phyloP scores from a whole-genome alignment of 495 filamentous ascomycete species.

The Talaromyces thailandensis region DNA sequence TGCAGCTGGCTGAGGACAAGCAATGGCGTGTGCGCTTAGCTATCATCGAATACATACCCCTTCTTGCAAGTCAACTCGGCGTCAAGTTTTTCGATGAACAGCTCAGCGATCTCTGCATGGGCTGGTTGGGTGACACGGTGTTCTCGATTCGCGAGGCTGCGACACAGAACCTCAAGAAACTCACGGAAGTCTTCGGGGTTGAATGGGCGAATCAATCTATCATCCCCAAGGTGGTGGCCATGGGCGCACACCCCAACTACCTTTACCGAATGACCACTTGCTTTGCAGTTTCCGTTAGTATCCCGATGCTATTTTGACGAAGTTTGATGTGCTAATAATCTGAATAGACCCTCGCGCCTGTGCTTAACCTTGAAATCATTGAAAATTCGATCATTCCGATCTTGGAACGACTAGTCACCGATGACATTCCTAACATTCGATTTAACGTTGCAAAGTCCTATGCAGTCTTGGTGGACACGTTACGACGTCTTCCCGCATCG shows the following conservation, averaged over 20 bases:
- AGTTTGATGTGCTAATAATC: neutral
- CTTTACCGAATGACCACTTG: constrained; percentile 99
- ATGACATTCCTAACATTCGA: constrained; percentile 97
- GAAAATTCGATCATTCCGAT: constrained; percentile 91
- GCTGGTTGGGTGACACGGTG: constrained; percentile 97
- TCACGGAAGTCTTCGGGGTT: constrained; percentile 96
- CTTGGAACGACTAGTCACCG: constrained; percentile 81
- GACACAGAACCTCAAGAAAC: constrained; percentile 92
- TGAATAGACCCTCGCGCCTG: constrained; percentile 82
- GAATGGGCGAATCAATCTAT: constrained; percentile 97
- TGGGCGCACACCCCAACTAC: constrained; percentile 97
- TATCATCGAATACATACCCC: constrained; percentile 97
- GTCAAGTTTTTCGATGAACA: constrained; percentile 99
- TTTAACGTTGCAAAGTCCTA: constrained; percentile 99
- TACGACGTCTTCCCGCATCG: constrained; percentile 80
- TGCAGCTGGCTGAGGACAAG: constrained; percentile 96
- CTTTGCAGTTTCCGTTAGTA: constrained; percentile 92
- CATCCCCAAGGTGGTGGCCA: constrained; percentile 95
- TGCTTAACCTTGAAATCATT: constrained; percentile 85
- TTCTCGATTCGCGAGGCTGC: constrained; percentile 97
- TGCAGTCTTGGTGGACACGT: constrained; percentile 72
- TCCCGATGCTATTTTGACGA: neutral
- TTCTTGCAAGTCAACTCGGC: constrained; percentile 90
- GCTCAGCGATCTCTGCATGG: constrained; percentile 91
- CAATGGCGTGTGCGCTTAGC: constrained; percentile 97